Evolutionary conservation across 2,329 filamentous ascomycete species (phyloP).

Genomic region (Talaromyces atroroseus): DNA sequence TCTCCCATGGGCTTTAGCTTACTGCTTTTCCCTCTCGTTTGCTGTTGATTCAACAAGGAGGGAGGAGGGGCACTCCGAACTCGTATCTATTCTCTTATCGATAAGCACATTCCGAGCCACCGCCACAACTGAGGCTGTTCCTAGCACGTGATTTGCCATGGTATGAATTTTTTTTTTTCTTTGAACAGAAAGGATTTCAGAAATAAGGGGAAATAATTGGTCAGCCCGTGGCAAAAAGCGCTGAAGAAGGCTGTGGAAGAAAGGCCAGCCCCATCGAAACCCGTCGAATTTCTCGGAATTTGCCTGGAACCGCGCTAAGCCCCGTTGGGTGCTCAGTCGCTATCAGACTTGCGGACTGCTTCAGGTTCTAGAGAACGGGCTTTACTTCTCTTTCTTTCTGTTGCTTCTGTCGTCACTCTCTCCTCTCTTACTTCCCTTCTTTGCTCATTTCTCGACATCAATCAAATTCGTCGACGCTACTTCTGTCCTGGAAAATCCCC

Average conservation of each 20-base stretch:
- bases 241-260: constrained; percentile 9
- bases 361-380: constrained; percentile 12
- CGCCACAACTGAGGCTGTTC: constrained; percentile 13
- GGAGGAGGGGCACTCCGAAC: background rate
- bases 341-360: background rate
- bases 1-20: no score
- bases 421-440: background rate
- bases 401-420: constrained; percentile 8
- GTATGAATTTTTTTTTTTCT: no score
- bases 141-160: background rate
- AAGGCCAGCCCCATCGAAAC: constrained; percentile 2
- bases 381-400: constrained; percentile 3
- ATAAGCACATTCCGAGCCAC: background rate
- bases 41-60: background rate
- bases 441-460: background rate
- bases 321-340: constrained; percentile 1
- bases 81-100: background rate
- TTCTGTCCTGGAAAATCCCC: background rate
- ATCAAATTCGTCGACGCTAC: background rate
- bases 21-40: no score
- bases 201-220: background rate
- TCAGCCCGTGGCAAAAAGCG: background rate
- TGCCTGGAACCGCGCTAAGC: constrained; percentile 7
- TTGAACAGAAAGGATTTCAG: no score
- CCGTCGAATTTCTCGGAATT: constrained; percentile 12